Base-by-base conservation (phyloP, 805 yeast genomes). In the Cyberlindnera japonica region DNA sequence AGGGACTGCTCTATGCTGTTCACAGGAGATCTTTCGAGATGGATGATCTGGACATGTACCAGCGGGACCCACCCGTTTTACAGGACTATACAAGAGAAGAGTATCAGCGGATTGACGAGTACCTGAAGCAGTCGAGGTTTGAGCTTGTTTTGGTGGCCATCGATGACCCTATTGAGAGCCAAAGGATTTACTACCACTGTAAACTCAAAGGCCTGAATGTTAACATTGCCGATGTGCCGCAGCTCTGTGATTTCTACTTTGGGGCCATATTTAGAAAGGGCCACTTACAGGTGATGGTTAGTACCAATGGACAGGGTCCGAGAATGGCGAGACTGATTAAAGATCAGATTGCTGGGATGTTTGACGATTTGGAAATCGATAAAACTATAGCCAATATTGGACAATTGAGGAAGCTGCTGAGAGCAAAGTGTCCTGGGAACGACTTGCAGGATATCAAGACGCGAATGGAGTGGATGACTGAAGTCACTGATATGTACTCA, bases 251-350 rank as follows among this genome's bases (percentile, higher is more conserved):
- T 60, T 86, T 84, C 61, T 86, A 84, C 64, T 86, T 86, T 59
- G 95, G 95, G 1, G 76, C 90, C 18, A 79, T 82, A 65, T 79
- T 76, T 58, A 71, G 84, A 53, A 75, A 75, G 48, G 93, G 90
- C 13, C 76, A 79, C 13, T 64, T 86, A 36, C 93, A 85, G 56
- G 71, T 86, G 27, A 81, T 86, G 90, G 82, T 86, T 12, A 77
- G 87, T 28, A 84, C 95, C 11, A 85, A 84, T 58, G 95, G 95
- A 4, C 75, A 79, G 51, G 81, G 90, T 2, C 95, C 95, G 1
- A 63, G 93, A 39, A 71, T 86, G 51, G 81, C 88, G 37, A 72
- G 76, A 43, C 63, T 76, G 27, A 80, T 86, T 40, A 74, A 81
- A 17, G 69, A 73, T 40, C 72, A 74, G 48, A 64, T 86, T 27